Conservation (phyloP, 805 yeast species). For the Hanseniaspora hatyaiensis region DNA sequence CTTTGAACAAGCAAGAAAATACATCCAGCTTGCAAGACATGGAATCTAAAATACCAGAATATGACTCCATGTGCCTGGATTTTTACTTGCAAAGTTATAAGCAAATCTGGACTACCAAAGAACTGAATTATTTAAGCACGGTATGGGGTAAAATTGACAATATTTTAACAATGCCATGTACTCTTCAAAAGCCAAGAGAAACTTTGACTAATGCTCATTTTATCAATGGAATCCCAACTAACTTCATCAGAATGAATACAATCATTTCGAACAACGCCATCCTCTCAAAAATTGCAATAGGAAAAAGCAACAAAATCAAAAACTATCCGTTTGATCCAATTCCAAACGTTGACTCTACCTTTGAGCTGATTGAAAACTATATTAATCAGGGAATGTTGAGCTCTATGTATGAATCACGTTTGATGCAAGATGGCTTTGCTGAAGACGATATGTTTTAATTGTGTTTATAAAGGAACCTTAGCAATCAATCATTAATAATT, state of each 20-base stretch:
- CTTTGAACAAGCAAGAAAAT: background rate
- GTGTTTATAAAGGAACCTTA: too few species aligned
- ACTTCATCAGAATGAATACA: slow-evolving; percentile 49
- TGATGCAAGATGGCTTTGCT: background rate
- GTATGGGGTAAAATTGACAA: slow-evolving; percentile 5
- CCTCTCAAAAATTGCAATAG: background rate
- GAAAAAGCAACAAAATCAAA: background rate
- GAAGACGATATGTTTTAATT: slow-evolving; percentile 5
- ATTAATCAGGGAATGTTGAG: background rate
- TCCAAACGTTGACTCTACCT: background rate
- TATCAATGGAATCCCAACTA: slow-evolving; percentile 38
- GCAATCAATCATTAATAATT: too few species aligned
- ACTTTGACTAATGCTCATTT: slow-evolving; percentile 22
- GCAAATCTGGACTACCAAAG: background rate
- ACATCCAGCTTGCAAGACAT: too few species aligned
- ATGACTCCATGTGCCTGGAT: slow-evolving; percentile 1
- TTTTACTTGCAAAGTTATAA: slow-evolving; percentile 10
- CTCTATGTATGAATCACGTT: slow-evolving; percentile 3
- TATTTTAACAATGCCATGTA: background rate
- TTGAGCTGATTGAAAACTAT: background rate
- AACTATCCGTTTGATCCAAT: slow-evolving; percentile 8
- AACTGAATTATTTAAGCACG: background rate
- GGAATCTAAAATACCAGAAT: too few species aligned
- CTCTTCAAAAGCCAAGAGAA: too few species aligned
- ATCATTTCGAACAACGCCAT: slow-evolving; percentile 7